Base-by-base conservation (phyloP, 2,329 filamentous ascomycete species). In the Arthrobotrys megalospora region DNA sequence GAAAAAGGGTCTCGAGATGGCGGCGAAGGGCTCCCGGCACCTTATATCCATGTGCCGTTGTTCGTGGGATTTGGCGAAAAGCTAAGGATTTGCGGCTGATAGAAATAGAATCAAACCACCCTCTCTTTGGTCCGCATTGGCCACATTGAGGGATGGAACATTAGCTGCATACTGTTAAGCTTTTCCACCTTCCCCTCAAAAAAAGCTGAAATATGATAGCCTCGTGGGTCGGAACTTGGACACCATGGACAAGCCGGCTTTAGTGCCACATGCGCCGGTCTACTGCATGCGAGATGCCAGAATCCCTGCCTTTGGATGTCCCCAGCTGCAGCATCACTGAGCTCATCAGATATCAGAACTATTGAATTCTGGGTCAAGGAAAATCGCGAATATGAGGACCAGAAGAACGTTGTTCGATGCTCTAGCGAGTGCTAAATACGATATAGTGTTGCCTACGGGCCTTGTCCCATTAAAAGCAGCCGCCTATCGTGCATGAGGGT, bases 31-130 rank as follows among this genome's bases (percentile, higher is more conserved):
- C 41, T 28, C 21, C 41, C 8, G 52, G 16, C 16, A 55, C 24
- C 47, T 75, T 75, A 76, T 76, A 76, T 65, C 55, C 41, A 3
- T 34, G 48, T 28, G 36, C 62, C 62, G n/a, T 28, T 1, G 1
- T 67, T 48, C 60, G 48, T 38, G 48, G 48, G 65, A 68, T 34
- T 76, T 65, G 71, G 71, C 71, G 63, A 75, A 19, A 65, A 50
- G 19, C 70, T 47, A 76, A 60, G 63, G 62, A 76, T 66, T 60
- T 77, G 73, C 73, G 73, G 73, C 73, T 77, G 73, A 77, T 67
- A 52, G 45, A 63, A 69, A 60, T 58, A 11, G 36, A 73, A 38
- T 45, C 65, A 55, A 68, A 62, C 55, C 69, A 32, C 38, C 28
- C 21, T 6, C 4, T 16, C 16, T 21, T 43, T 11, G 10, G 47